phyloP scores from a whole-genome alignment of 2,329 filamentous ascomycete genomes.

The Blastomyces parvus region DNA sequence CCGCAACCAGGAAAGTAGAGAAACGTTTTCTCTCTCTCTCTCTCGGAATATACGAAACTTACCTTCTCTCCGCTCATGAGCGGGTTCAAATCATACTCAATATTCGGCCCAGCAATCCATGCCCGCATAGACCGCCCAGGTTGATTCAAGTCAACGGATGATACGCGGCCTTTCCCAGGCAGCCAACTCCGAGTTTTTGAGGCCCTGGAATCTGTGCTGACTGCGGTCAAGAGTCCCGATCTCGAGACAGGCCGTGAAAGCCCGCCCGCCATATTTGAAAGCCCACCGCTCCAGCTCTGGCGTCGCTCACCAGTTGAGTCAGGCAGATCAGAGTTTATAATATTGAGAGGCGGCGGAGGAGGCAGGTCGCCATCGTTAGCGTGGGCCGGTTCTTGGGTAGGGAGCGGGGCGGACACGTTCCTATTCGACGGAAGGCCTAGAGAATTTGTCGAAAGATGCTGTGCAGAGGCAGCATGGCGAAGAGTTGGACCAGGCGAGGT shows the following conservation, averaged over 20 bases:
- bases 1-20: background rate
- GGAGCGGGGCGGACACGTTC: conserved; percentile 16
- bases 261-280: conserved; percentile 28
- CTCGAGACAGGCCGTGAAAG: conserved; percentile 27
- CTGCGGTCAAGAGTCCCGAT: conserved; percentile 23
- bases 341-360: conserved; percentile 33
- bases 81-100: conserved; percentile 46
- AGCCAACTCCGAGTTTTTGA: conserved; percentile 38
- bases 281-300: conserved; percentile 26
- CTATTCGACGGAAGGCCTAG: conserved; percentile 7
- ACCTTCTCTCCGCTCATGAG: conserved; percentile 46
- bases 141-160: conserved; percentile 25
- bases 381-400: conserved; percentile 18
- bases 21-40: background rate
- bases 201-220: conserved; percentile 17
- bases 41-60: conserved; percentile 17
- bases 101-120: conserved; percentile 51
- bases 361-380: conserved; percentile 19
- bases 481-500: conserved; percentile 1
- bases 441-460: conserved; percentile 12
- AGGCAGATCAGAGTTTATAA: conserved; percentile 31
- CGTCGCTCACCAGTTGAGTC: conserved; percentile 31
- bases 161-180: conserved; percentile 30
- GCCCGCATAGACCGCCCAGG: conserved; percentile 35
- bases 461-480: conserved; percentile 14